Base-by-base conservation (phyloP, 2,329 filamentous ascomycete species). In the Cladosporium sp. region DNA sequence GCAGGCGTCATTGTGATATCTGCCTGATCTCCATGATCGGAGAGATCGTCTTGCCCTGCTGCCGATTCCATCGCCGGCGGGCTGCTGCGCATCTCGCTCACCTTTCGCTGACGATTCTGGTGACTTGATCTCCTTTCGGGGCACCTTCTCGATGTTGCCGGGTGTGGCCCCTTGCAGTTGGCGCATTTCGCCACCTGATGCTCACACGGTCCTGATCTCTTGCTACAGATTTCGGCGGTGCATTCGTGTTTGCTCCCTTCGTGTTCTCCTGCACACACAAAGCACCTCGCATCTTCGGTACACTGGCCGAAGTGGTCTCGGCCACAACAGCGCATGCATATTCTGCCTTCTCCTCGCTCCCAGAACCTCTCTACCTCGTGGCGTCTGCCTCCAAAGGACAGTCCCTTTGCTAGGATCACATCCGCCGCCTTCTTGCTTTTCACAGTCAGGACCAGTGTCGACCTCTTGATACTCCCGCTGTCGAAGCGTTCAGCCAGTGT, bases 361-460 rank as follows among this genome's bases (percentile, higher is more conserved):
- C 38, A 41, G 38, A 41, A 41, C 4, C 38, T 41, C 38, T 41
- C 14, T 19, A 19, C 38, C 9, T 41, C 38, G 38, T 19, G 38
- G 10, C 14, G 38, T 41, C 38, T 19, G 4, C 42, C 22, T 1
- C 42, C 42, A 4, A 44, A 44, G 22, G 42, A 44, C 13, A 44
- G 16, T 9, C 22, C 41, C 10, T 44, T 44, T 13, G 42, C 22
- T n/a, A 44, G 11, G 2, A 44, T 44, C 2, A 9, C 16, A n/a
- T 44, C 42, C 22, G 42, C 42, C 1, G 28, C 42, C 16, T 44
- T 11, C 28, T 33, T 44, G 22, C 5, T 44, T 11, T 44, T 44
- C 42, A 44, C 22, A n/a, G 42, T 32, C 42, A 44, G 9, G 42
- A 44, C 42, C 42, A 44, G 42, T n/a, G 42, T 44, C 28, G 42